phyloP scores from a whole-genome alignment of 169 alveolate genomes.

The Eimeria falciformis region DNA sequence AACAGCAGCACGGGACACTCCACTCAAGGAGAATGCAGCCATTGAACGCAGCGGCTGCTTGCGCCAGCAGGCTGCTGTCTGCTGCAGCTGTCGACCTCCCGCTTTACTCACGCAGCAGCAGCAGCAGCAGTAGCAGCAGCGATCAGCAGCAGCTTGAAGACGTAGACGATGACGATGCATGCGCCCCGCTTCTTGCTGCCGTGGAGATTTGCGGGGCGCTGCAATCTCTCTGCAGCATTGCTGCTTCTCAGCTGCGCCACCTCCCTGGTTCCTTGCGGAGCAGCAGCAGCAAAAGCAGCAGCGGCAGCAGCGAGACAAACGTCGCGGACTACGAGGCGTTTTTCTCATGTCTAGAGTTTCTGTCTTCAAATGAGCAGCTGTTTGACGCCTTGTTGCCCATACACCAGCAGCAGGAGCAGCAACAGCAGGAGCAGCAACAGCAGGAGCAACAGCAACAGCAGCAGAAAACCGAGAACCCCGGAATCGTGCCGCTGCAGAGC shows the following conservation, averaged over 20 bases:
- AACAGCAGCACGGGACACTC: constrained; percentile 6
- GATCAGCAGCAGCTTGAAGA: constrained; percentile 63
- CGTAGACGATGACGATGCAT: constrained; percentile 65
- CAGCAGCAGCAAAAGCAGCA: constrained; percentile 51
- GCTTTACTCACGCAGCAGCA: constrained; percentile 69
- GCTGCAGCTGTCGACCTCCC: constrained; percentile 74
- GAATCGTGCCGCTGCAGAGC: constrained; percentile 43
- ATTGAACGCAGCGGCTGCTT: constrained; percentile 41
- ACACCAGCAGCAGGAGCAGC: constrained; percentile 25
- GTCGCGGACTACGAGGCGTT: constrained; percentile 8
- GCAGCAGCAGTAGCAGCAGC: constrained; percentile 34
- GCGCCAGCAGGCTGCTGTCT: constrained; percentile 49
- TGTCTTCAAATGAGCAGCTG: not conserved
- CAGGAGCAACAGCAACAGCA: constrained; percentile 41
- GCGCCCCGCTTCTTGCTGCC: constrained; percentile 72
- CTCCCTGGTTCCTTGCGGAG: constrained; percentile 47
- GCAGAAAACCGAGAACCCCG: constrained; percentile 48
- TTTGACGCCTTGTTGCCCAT: constrained; percentile 31
- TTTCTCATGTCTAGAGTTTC: constrained; percentile 28
- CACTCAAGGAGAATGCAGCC: constrained; percentile 25
- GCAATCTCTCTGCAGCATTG: constrained; percentile 64
- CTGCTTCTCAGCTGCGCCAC: constrained; percentile 57
- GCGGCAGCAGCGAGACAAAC: constrained; percentile 3
- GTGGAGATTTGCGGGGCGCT: constrained; percentile 76
- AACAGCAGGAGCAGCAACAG: constrained; percentile 21